Conservation (phyloP, 2,329 filamentous ascomycete species). For the Pyricularia pennisetigena region DNA sequence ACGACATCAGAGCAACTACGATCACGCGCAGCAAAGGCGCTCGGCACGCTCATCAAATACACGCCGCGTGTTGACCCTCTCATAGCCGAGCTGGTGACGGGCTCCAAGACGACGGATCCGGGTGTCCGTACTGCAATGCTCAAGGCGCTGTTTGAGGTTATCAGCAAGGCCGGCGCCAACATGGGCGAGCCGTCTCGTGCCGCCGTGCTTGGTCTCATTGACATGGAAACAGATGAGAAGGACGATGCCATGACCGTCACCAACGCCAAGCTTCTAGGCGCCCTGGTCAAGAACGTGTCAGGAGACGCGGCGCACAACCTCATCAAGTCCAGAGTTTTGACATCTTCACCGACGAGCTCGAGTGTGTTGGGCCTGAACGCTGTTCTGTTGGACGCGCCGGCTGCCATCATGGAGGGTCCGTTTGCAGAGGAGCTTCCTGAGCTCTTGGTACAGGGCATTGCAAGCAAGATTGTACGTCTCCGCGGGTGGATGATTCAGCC, state of each 20-base stretch:
- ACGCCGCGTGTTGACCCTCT: constrained; percentile 93
- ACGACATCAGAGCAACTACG: constrained; percentile 82
- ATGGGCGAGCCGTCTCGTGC: constrained; percentile 88
- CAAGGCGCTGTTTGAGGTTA: constrained; percentile 90
- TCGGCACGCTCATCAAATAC: constrained; percentile 91
- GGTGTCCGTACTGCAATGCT: constrained; percentile 95
- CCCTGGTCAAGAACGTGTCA: constrained; percentile 78
- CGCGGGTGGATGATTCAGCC: not conserved
- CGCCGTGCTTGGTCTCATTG: constrained; percentile 81
- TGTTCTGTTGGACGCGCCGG: constrained; percentile 70
- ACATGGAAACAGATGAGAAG: constrained; percentile 67
- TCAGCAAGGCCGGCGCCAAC: constrained; percentile 86
- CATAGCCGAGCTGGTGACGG: constrained; percentile 86
- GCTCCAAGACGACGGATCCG: constrained; percentile 77
- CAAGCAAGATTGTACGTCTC: constrained; percentile 59
- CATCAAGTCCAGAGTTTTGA: constrained; percentile 67
- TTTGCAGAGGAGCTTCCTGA: constrained; percentile 66
- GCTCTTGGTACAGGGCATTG: constrained; percentile 72
- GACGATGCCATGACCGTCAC: constrained; percentile 78
- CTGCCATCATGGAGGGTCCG: constrained; percentile 52
- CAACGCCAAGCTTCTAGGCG: constrained; percentile 81
- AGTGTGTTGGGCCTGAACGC: constrained; percentile 85
- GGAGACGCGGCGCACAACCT: constrained; percentile 52
- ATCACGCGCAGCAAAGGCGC: constrained; percentile 79
- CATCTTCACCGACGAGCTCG: constrained; percentile 62